Evolutionary conservation across 176 grass and related monocot species (phyloP).

Genomic region (Carex kokanica): DNA sequence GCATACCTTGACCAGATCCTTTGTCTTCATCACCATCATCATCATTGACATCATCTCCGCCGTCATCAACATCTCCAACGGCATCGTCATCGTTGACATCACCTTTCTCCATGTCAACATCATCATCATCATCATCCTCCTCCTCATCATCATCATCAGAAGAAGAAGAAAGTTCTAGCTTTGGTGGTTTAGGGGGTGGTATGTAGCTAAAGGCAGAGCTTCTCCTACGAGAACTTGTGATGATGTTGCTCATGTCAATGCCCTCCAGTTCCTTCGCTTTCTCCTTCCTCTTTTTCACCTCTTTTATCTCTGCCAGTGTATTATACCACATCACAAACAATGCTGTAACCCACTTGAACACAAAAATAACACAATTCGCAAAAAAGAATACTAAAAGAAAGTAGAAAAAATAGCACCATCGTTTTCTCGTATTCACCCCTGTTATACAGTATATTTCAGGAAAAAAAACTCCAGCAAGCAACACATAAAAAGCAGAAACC

Average conservation of each 20-base stretch:
- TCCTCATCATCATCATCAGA: conserved; percentile 47
- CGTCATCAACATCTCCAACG: background rate
- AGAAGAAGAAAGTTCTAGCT: conserved; percentile 21
- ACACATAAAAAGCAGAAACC: background rate
- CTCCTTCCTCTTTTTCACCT: conserved; percentile 83
- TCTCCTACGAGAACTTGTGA: conserved; percentile 78
- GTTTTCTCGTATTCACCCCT: background rate
- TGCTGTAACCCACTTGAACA: background rate
- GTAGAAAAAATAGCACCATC: background rate
- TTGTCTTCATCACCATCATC: background rate
- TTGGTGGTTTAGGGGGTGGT: conserved; percentile 55
- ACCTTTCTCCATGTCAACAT: conserved; percentile 45
- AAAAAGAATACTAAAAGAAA: background rate
- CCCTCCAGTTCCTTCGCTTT: conserved; percentile 95
- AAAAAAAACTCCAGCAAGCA: background rate
- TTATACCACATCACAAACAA: background rate
- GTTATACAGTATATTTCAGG: background rate
- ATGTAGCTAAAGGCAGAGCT: conserved; percentile 59
- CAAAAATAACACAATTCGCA: background rate
- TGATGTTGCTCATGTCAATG: conserved; percentile 93
- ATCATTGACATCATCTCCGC: conserved; percentile 13
- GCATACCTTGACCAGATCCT: conserved; percentile 19
- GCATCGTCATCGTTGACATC: conserved; percentile 38
- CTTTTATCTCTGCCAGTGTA: conserved; percentile 68
- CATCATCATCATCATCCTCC: conserved; percentile 8